Evolutionary conservation across 1,139 yeast genomes (phyloP), one percentile per base, ranked within the genome.

Genomic region (Starmera stellimalicola): DNA sequence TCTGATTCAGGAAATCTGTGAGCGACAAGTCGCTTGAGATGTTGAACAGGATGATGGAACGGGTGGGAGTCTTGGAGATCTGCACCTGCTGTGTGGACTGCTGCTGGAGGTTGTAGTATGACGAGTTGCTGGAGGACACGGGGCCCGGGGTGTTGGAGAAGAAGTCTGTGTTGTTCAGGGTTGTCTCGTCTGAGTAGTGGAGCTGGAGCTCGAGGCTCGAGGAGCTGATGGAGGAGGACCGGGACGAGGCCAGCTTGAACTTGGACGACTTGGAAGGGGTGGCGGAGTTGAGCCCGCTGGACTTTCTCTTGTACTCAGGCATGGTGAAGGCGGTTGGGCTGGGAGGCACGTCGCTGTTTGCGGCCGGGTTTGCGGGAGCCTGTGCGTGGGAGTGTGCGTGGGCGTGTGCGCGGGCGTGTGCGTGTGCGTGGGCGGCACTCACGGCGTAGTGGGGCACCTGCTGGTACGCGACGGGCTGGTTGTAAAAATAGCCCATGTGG

Each of bases 11-110:
- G 19, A 53, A 41, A 7, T 38, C 37, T 1, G 43, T 37, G 15
- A 39, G 37, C 18, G 44, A 26, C 11, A 38, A 24, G 3, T 28
- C 33, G 35, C 32, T 45, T 40, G 33, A 52, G 31, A 44, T 51
- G 47, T 30, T 47, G 37, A 39, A 48, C 41, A 31, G 49, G 24
- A 43, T 36, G 33, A 42, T 39, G 14, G 35, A 47, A 32, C 39
- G 50, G 27, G 44, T 43, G 18, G 51, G 52, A 3, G 30, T 35
- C 34, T 42, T 47, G 32, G 37, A 57, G 36, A 42, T 50, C 48
- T 40, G 55, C 44, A 38, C 50, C 37, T 32, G 17, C 16, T 26
- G 28, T 14, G 28, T 14, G 6, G 16, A 16, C 12, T 26, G 28
- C 11, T 26, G 28, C 9, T 16, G 17, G 12, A 26, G 7, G 12